phyloP scores from a whole-genome alignment of 345 rosid genomes.

The Eucalyptus erythrocorys region DNA sequence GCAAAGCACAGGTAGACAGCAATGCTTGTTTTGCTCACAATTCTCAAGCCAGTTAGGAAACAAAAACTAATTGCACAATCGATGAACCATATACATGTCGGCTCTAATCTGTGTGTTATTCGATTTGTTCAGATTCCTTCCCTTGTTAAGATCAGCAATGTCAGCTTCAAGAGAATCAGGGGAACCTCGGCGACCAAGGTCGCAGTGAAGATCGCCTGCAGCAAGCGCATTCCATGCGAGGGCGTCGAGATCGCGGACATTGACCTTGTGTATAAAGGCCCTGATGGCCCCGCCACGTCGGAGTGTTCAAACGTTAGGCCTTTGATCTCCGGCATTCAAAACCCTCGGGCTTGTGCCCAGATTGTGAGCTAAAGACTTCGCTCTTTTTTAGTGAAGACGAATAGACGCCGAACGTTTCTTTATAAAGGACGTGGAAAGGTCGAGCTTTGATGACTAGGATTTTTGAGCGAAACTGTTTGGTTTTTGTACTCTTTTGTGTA shows the following conservation, averaged over 20 bases:
- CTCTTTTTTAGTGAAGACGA: neutral
- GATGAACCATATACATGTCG: neutral
- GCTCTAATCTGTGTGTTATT: neutral
- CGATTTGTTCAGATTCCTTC: neutral
- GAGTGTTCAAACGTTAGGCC: constrained; percentile 1
- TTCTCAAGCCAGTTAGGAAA: neutral
- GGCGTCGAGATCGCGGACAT: neutral
- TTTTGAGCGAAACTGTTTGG: neutral
- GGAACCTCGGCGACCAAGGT: constrained; percentile 32
- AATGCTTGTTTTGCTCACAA: neutral
- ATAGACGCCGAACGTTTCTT: neutral
- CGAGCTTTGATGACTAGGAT: neutral
- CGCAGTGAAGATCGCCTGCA: constrained; percentile 35
- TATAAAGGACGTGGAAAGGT: neutral
- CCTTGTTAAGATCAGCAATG: constrained; percentile 9
- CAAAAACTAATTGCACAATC: neutral
- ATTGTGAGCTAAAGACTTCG: neutral
- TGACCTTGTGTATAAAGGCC: neutral
- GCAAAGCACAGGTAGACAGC: neutral
- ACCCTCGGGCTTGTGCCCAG: neutral
- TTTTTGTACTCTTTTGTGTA: neutral
- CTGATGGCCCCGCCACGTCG: neutral
- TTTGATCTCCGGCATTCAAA: neutral
- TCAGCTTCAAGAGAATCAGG: constrained; percentile 33
- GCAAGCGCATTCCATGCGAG: constrained; percentile 25